phyloP scores from a whole-genome alignment of 2,329 filamentous ascomycete species.

The Arthrobotrys conoides region DNA sequence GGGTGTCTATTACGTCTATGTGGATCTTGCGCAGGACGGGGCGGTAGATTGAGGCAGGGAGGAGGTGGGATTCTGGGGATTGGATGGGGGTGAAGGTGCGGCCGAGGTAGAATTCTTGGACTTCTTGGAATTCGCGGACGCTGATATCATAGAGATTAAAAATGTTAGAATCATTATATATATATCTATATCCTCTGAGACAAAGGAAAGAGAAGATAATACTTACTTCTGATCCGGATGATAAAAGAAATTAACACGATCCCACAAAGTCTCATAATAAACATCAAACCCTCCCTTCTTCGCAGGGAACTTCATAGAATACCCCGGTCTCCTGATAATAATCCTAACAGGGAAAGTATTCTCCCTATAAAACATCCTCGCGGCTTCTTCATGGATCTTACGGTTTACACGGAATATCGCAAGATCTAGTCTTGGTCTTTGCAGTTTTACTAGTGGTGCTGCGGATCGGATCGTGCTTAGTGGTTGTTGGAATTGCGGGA shows the following conservation, averaged over 20 bases:
- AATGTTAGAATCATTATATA: not conserved
- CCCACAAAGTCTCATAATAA: slow-evolving; percentile 20
- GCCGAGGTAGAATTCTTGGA: slow-evolving; percentile 25
- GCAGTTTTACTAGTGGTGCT: slow-evolving; percentile 7
- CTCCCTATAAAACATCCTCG: slow-evolving; percentile 33
- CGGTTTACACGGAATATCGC: slow-evolving; percentile 33
- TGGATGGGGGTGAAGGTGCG: slow-evolving; percentile 3
- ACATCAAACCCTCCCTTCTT: slow-evolving; percentile 22
- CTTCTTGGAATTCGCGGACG: slow-evolving; percentile 22
- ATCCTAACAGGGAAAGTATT: slow-evolving; percentile 32
- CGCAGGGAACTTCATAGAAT: slow-evolving; percentile 23
- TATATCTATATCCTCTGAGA: too few relatives aligned
- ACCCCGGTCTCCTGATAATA: slow-evolving; percentile 10
- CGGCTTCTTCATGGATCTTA: slow-evolving; percentile 40
- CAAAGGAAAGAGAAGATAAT: not conserved
- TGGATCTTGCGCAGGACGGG: slow-evolving; percentile 17
- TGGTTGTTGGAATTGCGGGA: slow-evolving; percentile 13
- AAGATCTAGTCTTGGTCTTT: slow-evolving; percentile 10
- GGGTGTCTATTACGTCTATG: slow-evolving; percentile 30
- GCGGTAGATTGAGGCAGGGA: slow-evolving; percentile 7
- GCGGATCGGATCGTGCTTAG: slow-evolving; percentile 19
- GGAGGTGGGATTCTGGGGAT: slow-evolving; percentile 17
- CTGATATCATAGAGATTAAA: not conserved
- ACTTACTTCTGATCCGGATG: slow-evolving; percentile 23
- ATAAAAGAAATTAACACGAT: slow-evolving; percentile 25